These are phyloP conservation scores for Fraxinus cuspidata DNA, from an alignment of 257 asterid genomes.

Conservation along the genomic window DNA sequence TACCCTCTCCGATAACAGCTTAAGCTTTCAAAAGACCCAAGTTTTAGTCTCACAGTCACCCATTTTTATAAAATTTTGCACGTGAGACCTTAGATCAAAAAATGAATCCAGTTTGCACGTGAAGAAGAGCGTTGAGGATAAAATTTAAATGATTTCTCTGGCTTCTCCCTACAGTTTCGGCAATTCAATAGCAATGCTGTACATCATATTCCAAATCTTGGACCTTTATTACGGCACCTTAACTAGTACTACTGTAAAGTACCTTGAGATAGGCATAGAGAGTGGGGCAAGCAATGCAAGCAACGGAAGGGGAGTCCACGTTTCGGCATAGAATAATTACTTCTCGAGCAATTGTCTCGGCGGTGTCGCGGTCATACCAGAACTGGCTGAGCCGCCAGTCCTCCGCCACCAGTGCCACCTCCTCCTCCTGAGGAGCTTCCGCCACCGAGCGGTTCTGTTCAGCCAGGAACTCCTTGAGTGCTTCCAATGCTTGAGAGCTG, in stretches of 20 bases:
- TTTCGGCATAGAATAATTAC: slow-evolving; percentile 58
- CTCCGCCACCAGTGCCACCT: slow-evolving; percentile 73
- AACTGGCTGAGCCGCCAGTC: slow-evolving; percentile 99
- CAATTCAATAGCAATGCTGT: not conserved
- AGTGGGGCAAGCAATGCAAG: slow-evolving; percentile 97
- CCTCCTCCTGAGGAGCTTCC: slow-evolving; percentile 39
- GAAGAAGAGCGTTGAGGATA: no score
- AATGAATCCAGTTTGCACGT: not conserved
- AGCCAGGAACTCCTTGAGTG: slow-evolving; percentile 81
- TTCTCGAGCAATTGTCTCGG: slow-evolving; percentile 81
- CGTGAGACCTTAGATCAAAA: not conserved
- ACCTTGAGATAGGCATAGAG: slow-evolving; percentile 94
- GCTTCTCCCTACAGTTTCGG: not conserved
- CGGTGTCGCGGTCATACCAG: slow-evolving; percentile 88
- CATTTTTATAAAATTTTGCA: not conserved
- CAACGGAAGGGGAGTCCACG: slow-evolving; percentile 58
- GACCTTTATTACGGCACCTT: not conserved
- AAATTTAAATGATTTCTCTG: no score
- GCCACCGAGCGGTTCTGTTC: slow-evolving; percentile 52
- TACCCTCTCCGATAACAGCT: not conserved
- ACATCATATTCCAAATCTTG: slow-evolving; percentile 1
- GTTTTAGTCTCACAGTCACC: not conserved
- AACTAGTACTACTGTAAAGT: not conserved
- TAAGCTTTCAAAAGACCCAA: not conserved
- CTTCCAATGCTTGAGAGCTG: slow-evolving; percentile 74